Conservation (phyloP, 2,329 filamentous ascomycete species). For the Pseudocercospora cruenta region DNA sequence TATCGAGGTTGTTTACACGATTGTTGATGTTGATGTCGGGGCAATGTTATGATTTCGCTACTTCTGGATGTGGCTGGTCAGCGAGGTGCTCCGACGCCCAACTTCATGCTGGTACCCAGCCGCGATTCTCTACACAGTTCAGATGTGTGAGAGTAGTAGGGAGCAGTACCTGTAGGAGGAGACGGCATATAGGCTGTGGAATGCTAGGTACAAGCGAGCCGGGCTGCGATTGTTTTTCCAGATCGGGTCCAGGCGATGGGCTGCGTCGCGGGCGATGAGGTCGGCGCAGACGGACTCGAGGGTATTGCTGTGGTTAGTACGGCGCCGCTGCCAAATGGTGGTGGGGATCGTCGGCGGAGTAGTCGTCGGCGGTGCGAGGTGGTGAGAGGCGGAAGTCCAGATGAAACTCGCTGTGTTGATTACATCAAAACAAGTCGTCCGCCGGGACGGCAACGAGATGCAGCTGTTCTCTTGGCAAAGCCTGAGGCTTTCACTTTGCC, state of each 20-base stretch:
- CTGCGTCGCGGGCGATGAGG: slow-evolving; percentile 3
- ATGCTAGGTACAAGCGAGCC: slow-evolving; percentile 8
- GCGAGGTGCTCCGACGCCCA: slow-evolving; percentile 6
- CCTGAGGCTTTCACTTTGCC: background rate
- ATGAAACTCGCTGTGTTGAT: background rate
- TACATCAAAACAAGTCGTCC: background rate
- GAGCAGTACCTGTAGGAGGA: slow-evolving; percentile 8
- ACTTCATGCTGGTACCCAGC: background rate
- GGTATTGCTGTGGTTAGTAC: background rate
- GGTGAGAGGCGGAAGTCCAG: background rate
- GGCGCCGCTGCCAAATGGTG: background rate
- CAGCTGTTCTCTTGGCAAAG: background rate
- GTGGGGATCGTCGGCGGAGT: background rate
- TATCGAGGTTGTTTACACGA: slow-evolving; percentile 20
- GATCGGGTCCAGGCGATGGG: background rate
- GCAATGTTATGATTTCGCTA: slow-evolving; percentile 9
- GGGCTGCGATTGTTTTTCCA: slow-evolving; percentile 4
- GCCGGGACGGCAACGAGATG: background rate
- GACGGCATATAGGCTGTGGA: slow-evolving; percentile 14
- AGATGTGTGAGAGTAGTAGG: background rate
- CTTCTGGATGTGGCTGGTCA: slow-evolving; percentile 10
- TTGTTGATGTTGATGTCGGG: slow-evolving; percentile 11
- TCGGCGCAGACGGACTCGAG: background rate
- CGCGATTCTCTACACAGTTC: background rate
- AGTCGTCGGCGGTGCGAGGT: background rate